Percentiles rank a stretch among this genome's conserved stretches.
Conservation (phyloP, 2,329 filamentous ascomycete genomes). For the Cladosporium oxysporum region DNA sequence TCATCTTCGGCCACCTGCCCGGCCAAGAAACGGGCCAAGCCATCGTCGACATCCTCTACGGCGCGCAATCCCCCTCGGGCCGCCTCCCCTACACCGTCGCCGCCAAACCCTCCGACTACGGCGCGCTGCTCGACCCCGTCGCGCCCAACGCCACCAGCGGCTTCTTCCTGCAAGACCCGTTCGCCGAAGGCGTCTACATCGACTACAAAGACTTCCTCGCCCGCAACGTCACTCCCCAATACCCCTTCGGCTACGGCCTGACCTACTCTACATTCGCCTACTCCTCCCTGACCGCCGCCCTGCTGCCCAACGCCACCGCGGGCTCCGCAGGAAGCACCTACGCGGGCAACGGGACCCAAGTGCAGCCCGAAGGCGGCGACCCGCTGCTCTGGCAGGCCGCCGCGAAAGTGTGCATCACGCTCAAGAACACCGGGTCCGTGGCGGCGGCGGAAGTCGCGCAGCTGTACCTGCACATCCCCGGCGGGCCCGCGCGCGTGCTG, state of each 20-base stretch:
- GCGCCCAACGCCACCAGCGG: background rate
- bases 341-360: constrained; percentile 48
- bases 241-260: constrained; percentile 49
- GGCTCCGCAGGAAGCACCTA: constrained; percentile 57
- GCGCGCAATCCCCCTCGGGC: constrained; percentile 33
- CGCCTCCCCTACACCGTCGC: constrained; percentile 37
- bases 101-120: constrained; percentile 35
- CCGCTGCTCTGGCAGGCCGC: constrained; percentile 63
- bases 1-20: constrained; percentile 34
- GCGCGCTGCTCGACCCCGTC: constrained; percentile 29
- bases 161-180: constrained; percentile 30
- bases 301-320: constrained; percentile 38
- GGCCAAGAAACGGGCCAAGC: constrained; percentile 34
- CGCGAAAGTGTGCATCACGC: constrained; percentile 56
- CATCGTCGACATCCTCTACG: constrained; percentile 35
- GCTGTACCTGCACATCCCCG: constrained; percentile 51
- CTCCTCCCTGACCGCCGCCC: constrained; percentile 45
- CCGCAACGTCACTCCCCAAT: constrained; percentile 43
- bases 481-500: constrained; percentile 52
- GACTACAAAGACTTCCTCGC: constrained; percentile 50
- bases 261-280: constrained; percentile 48
- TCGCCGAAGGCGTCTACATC: constrained; percentile 47
- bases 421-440: constrained; percentile 64
- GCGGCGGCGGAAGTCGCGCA: constrained; percentile 58
- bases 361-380: constrained; percentile 37